phyloP scores from a whole-genome alignment of 352 stramenopile genomes.

The Globisporangium yorkense region DNA sequence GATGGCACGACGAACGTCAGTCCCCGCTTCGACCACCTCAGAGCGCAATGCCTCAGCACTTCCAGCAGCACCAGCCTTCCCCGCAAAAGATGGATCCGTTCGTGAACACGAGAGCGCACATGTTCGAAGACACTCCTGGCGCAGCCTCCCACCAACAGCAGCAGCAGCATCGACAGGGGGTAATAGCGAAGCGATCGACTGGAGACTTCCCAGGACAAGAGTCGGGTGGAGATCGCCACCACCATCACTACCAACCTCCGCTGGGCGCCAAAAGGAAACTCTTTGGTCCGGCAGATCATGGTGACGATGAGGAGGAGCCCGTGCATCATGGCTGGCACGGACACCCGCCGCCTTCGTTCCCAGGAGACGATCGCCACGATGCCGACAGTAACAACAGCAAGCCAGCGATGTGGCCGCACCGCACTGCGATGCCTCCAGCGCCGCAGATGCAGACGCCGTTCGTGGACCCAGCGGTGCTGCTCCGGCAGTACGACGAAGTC shows the following conservation, averaged over 20 bases:
- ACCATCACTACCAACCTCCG: no score
- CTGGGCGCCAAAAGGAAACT: no score
- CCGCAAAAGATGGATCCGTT: slow-evolving; percentile 33
- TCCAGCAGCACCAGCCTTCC: slow-evolving; percentile 4
- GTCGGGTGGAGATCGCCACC: no score
- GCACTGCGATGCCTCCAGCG: neutral
- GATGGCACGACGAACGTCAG: slow-evolving; percentile 3
- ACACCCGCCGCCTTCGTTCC: no score
- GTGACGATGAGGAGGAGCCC: no score
- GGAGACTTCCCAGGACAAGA: neutral
- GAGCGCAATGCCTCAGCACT: slow-evolving; percentile 6
- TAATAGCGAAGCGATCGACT: no score
- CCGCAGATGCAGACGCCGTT: neutral
- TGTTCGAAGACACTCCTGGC: slow-evolving; percentile 39
- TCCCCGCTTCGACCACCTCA: neutral
- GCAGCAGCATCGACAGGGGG: neutral
- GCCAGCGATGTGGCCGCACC: no score
- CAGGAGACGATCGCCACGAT: no score
- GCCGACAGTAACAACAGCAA: neutral
- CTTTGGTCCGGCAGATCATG: no score
- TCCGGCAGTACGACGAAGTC: slow-evolving; percentile 54
- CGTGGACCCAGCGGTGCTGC: slow-evolving; percentile 18
- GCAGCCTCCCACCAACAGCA: neutral
- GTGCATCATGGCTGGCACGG: no score
- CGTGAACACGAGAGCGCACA: slow-evolving; percentile 38